These are phyloP conservation scores for Suillus alpinus DNA, from an alignment of 768 basidiomycete genomes.

Conservation along the genomic window DNA sequence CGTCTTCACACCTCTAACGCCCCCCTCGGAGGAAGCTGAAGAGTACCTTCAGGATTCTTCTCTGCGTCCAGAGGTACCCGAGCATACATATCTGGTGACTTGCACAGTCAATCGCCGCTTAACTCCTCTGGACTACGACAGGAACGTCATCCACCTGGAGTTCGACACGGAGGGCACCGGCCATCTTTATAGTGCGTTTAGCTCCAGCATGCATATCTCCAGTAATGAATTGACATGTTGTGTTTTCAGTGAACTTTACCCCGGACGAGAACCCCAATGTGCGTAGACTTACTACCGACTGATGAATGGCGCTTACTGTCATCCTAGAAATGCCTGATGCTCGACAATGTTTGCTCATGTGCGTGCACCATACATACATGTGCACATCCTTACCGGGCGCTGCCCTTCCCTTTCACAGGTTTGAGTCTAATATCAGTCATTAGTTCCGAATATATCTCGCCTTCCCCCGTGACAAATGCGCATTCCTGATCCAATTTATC, in stretches of 20 bases:
- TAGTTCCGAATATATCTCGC: neutral
- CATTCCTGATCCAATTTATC: neutral
- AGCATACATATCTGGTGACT: constrained; percentile 90
- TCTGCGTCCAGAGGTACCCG: constrained; percentile 81
- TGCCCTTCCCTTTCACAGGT: neutral
- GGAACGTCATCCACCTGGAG: constrained; percentile 98
- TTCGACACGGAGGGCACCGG: constrained; percentile 84
- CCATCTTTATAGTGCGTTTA: neutral
- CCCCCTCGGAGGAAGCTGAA: constrained; percentile 31
- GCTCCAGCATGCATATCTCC: neutral
- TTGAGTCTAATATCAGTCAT: neutral
- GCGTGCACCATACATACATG: neutral
- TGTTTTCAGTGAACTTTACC: neutral
- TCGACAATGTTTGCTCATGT: neutral
- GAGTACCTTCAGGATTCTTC: constrained; percentile 60
- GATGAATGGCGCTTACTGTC: neutral
- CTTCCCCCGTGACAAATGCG: neutral
- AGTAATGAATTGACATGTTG: neutral
- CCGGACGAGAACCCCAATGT: neutral
- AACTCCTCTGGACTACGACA: constrained; percentile 93
- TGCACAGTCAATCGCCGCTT: constrained; percentile 93
- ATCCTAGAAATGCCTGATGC: neutral
- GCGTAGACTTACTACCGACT: neutral
- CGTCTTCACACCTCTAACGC: constrained; percentile 58
- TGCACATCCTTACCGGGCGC: neutral